phyloP scores from a whole-genome alignment of 495 filamentous ascomycete genomes.

The Talaromyces proteolyticus region DNA sequence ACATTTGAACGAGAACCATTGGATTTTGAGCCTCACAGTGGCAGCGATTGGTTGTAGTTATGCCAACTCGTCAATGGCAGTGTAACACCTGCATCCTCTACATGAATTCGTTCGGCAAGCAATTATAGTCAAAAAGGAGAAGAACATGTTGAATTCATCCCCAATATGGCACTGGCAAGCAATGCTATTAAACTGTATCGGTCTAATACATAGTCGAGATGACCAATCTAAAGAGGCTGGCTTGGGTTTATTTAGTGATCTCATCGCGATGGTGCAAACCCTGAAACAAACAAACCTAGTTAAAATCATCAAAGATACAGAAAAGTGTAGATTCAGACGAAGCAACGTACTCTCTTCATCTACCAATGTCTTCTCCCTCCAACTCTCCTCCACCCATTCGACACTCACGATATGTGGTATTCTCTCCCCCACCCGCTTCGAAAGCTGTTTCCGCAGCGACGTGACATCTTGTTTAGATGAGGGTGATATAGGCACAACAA shows the following conservation, averaged over 20 bases:
- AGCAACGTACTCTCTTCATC: constrained; percentile 61
- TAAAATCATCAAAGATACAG: neutral
- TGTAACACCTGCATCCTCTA: constrained; percentile 24
- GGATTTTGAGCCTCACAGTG: constrained; percentile 37
- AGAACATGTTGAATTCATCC: constrained; percentile 5
- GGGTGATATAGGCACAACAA: constrained; percentile 40
- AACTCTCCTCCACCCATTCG: constrained; percentile 75
- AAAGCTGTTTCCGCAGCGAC: constrained; percentile 21
- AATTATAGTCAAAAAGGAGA: constrained; percentile 30
- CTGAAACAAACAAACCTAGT: neutral
- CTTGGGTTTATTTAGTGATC: constrained; percentile 22
- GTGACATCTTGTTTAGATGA: constrained; percentile 16
- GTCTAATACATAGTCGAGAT: constrained; percentile 29
- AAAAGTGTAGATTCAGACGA: neutral
- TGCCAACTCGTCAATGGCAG: constrained; percentile 16
- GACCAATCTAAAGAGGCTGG: constrained; percentile 21
- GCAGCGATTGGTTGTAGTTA: constrained; percentile 40
- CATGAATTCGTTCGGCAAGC: constrained; percentile 40
- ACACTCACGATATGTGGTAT: constrained; percentile 66
- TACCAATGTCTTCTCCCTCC: constrained; percentile 69
- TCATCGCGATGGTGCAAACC: constrained; percentile 6
- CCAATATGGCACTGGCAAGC: constrained; percentile 33
- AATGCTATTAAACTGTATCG: constrained; percentile 34
- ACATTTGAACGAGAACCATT: constrained; percentile 35
- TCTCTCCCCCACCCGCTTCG: constrained; percentile 21